phyloP scores from a whole-genome alignment of 495 filamentous ascomycete species.

The Xylaria palmicola region DNA sequence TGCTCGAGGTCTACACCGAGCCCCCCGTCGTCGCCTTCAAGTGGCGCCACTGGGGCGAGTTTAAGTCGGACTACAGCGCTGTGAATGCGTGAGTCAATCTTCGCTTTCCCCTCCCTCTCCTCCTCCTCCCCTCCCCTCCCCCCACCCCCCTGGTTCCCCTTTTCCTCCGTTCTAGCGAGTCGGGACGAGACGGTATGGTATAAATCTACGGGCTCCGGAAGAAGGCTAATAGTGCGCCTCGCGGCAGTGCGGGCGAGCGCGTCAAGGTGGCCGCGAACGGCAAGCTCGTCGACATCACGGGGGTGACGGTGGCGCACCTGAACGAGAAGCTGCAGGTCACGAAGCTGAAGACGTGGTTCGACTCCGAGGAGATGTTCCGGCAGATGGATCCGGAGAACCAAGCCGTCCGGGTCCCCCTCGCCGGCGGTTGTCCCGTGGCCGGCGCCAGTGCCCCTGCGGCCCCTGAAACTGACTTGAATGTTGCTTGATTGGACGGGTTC shows the following conservation, averaged over 20 bases:
- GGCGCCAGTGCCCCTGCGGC: neutral
- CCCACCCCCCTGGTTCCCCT: no score
- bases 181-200: no score
- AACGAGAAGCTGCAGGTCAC: conserved; percentile 57
- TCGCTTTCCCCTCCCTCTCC: no score
- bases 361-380: conserved; percentile 64
- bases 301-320: conserved; percentile 58
- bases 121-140: no score
- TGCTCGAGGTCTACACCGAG: conserved; percentile 62
- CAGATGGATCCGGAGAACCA: conserved; percentile 46
- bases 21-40: conserved; percentile 59
- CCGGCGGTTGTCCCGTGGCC: neutral
- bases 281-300: conserved; percentile 47
- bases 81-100: conserved; percentile 58
- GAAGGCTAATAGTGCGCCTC: no score
- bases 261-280: conserved; percentile 56
- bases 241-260: no score
- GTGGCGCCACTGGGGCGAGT: conserved; percentile 66
- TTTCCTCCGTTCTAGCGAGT: no score
- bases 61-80: conserved; percentile 64
- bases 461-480: neutral
- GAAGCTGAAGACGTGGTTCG: conserved; percentile 61
- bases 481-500: neutral
- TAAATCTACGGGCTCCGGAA: no score
- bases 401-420: neutral